Base-by-base conservation (phyloP, 1,284 basidiomycete species). In the Sparassis latifolia region DNA sequence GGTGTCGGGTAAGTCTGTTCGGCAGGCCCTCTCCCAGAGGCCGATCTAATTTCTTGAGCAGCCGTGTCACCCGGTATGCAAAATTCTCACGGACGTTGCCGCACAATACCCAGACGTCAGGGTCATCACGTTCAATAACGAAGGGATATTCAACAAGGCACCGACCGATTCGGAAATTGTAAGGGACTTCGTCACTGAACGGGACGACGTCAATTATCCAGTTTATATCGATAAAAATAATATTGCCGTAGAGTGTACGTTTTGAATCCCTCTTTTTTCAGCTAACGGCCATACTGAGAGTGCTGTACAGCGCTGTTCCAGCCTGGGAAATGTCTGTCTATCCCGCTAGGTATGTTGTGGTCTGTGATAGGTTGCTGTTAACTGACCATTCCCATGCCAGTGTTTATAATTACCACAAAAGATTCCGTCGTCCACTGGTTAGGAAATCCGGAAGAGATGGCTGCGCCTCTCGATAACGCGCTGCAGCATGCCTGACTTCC, bases 401-500 rank as follows among this genome's bases (percentile, higher is more conserved):
- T 58, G 40, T 66, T 66, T 55, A 60, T 67, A 52, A 66, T 67
- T 52, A 62, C 66, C 27, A 60, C 61, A 31, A 60, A 58, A 52
- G 64, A 67, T 56, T 55, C 57, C 32, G 47, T 60, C 37, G 58
- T 67, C 48, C 62, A 58, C 33, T 67, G 64, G 63, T 54, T 67
- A 45, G 66, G 66, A 10, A 66, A 67, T 54, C 63, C 62, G 12
- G 66, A 65, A 50, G 64, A 67, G 44, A 63, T 67, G 59, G 55
- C 53, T 7, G 54, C 42, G 30, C 63, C 61, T 20, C 61, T 67
- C 37, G 61, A 58, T 40, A 52, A 55, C 42, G 53, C 55, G 33
- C 49, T 65, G 35, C 48, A 50, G n/a, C 37, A 52, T 38, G 50
- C 51, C 45, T 62, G 49, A 55, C 29, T 6, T 42, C 27, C 35